These are phyloP conservation scores for Amyloporia xantha DNA, from an alignment of 768 basidiomycete species.

Conservation along the genomic window DNA sequence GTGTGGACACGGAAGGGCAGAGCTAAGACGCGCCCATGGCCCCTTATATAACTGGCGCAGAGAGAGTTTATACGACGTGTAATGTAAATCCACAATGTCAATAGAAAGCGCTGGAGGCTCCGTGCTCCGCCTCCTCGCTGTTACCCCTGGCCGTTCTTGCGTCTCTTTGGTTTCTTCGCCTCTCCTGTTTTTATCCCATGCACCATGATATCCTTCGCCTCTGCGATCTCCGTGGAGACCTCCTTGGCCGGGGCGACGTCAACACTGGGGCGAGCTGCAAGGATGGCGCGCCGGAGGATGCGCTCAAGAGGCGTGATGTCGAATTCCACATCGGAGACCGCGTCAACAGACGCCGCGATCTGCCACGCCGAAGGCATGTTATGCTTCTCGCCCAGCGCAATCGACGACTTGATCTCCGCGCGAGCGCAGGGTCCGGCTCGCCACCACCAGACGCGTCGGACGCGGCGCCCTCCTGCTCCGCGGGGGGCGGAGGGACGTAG, in stretches of 20 bases:
- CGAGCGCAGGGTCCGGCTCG: no score
- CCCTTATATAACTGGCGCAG: no score
- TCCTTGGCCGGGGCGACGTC: not conserved
- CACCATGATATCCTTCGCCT: slow-evolving; percentile 7
- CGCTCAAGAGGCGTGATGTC: slow-evolving; percentile 10
- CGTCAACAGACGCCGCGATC: not conserved
- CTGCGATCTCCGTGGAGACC: slow-evolving; percentile 6
- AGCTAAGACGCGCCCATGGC: no score
- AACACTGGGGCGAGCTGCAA: not conserved
- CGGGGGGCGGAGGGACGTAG: slow-evolving; percentile 6
- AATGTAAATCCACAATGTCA: no score
- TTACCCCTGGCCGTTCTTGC: no score
- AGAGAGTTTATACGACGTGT: no score
- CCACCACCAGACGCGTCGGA: no score
- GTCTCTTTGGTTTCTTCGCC: no score
- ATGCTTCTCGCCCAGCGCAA: not conserved
- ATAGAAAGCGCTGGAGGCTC: no score
- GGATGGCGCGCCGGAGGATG: slow-evolving; percentile 11
- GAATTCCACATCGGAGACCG: not conserved
- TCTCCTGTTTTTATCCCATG: no score
- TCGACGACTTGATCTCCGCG: not conserved
- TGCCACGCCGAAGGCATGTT: slow-evolving; percentile 9
- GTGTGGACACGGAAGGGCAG: no score
- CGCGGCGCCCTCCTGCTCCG: not conserved
- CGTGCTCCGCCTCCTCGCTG: no score